These are phyloP conservation scores for Durotheca rogersii DNA, from an alignment of 495 filamentous ascomycete genomes.

Conservation along the genomic window DNA sequence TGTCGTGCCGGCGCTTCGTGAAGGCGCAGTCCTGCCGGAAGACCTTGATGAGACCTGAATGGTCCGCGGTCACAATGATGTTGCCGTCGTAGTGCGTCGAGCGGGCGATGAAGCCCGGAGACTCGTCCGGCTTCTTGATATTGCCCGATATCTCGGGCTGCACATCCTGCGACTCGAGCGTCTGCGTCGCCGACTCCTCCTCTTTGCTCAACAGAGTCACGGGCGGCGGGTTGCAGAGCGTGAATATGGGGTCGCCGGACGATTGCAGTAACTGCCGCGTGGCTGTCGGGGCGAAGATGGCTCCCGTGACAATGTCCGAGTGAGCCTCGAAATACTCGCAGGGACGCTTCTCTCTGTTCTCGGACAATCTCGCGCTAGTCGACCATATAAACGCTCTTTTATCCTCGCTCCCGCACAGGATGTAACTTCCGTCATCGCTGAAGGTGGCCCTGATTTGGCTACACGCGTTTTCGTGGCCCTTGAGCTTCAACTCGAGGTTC, in stretches of 20 bases:
- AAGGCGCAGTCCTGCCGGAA: conserved; percentile 91
- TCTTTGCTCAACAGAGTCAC: conserved; percentile 78
- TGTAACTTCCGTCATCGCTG: conserved; percentile 80
- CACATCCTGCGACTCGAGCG: conserved; percentile 32
- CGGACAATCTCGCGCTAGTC: conserved; percentile 57
- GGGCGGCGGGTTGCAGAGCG: conserved; percentile 93
- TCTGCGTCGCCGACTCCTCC: conserved; percentile 52
- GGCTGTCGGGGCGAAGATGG: conserved; percentile 77
- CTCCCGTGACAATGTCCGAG: conserved; percentile 80
- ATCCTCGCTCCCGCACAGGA: conserved; percentile 95
- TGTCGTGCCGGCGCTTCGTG: conserved; percentile 57
- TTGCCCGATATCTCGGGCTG: conserved; percentile 38
- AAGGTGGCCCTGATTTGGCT: conserved; percentile 90
- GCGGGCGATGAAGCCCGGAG: conserved; percentile 67
- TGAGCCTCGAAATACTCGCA: conserved; percentile 89
- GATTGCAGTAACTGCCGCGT: conserved; percentile 74
- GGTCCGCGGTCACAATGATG: conserved; percentile 91
- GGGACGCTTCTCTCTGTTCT: conserved; percentile 74
- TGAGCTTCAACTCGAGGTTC: conserved; percentile 82
- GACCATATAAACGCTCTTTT: conserved; percentile 88
- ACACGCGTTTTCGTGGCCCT: conserved; percentile 88
- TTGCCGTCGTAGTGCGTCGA: conserved; percentile 78
- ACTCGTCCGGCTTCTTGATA: conserved; percentile 49
- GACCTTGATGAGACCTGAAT: conserved; percentile 84
- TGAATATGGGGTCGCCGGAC: conserved; percentile 90